Evolutionary conservation across 441 rosid species (phyloP), one percentile per base, ranked within the genome.

Genomic region (Erodium moschatum): DNA sequence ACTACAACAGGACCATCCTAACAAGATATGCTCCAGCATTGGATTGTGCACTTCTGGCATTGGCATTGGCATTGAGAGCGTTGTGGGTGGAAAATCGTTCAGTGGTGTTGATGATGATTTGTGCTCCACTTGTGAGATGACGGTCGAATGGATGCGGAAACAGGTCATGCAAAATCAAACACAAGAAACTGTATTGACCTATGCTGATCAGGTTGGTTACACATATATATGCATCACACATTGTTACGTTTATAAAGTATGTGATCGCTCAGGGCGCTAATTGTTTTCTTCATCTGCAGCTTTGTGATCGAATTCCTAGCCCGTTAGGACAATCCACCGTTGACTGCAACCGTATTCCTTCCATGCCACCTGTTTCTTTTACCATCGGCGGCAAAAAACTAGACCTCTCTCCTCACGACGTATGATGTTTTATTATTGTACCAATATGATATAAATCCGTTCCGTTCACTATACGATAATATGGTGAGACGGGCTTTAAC

Each of bases 301-400:
- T 91, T 13, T 91, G 96, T 15, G 84, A 89, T 50, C 89, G 82
- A 78, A 65, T 89, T 31, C 96, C 90, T 1, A 87, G 86, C 80
- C 96, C 89, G 0, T 78, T 76, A 77, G 90, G 90, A 10, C 88
- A 86, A 61, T 79, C 92, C 2, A 65, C 70, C 1, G 76, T 91
- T 0, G 87, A 89, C 71, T 87, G 93, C 19, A 60, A 67, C 3
- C 74, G 64, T 58, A 70, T 88, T 20, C 24, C 82, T 18, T 40
- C 4, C 78, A 84, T 89, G 27, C 65, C 72, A 81, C 35, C 52
- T 3, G 52, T 46, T 58, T 78, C 89, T 10, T 86, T 89, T 76
- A 85, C 85, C 31, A 87, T 89, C 9, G 90, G 80, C 67, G 84
- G 76, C 63, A 75, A 72, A 52, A 88, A 79, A 46, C 10, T 46